Base-by-base conservation (phyloP, 2,329 filamentous ascomycete species). In the Penicillium sp. region DNA sequence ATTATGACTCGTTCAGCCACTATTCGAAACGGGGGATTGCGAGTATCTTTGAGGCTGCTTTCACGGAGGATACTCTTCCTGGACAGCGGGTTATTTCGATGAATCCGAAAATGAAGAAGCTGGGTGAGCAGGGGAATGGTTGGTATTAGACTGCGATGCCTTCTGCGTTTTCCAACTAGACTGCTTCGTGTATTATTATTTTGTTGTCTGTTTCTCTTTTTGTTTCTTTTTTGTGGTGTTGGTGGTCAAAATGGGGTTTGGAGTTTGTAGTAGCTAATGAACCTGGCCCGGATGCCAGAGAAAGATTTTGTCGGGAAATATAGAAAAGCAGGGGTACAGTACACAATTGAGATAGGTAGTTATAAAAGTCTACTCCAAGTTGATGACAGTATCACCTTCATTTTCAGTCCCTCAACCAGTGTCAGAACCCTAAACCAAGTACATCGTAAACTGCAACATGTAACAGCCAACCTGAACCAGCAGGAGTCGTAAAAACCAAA, bases 11-110 rank as follows among this genome's bases (percentile, higher is more conserved):
- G 28, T 81, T 84, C 51, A 55, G 56, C 2, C 62, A 69, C 26
- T 69, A 82, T 35, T 78, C 78, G 5, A 72, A 73, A 53, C 66
- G 80, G 36, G 76, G 77, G 3, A 74, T 84, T 31, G 77, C 77
- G 4, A 80, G 80, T 10, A 74, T 74, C 2, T 84, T 84, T 55
- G 80, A 84, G 62, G 71, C 74, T 29, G 74, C 76, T 13, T 74
- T 77, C 50, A 77, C 74, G 10, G 74, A 75, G 27, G 73, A 77
- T 47, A 69, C 69, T 3, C 71, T 82, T 37, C 80, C 80, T 0
- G 77, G 78, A 0, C 77, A 81, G 62, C 70, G 78, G 29, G 71
- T 84, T 42, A 47, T 82, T 38, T 78, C 74, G 29, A 66, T 82
- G 66, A 83, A 84, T 64, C 80, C 80, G 1, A 74, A 73, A 46